Percentiles rank a stretch among this genome's conserved stretches.
Evolutionary conservation across 139 green algal species (phyloP).

Genomic region (Tetradesmus lagerheimii): DNA sequence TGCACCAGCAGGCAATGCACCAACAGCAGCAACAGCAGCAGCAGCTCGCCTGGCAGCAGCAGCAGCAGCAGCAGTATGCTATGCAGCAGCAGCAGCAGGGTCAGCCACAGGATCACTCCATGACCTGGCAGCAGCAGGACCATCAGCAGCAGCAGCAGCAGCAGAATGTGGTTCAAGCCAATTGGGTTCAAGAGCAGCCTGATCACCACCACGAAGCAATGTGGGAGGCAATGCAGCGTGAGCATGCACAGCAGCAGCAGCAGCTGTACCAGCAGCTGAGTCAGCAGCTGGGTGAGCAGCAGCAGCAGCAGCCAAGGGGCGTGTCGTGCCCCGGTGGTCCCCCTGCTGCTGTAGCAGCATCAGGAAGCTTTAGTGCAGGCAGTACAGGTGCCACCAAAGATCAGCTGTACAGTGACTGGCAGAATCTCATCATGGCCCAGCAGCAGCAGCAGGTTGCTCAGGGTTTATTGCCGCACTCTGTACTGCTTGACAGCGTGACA

Average conservation of each 20-base stretch:
- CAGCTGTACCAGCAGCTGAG: conserved; percentile 1
- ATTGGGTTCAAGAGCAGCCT: background rate
- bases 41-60: conserved; percentile 25
- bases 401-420: background rate
- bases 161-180: background rate
- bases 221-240: background rate
- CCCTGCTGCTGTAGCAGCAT: background rate
- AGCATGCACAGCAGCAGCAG: conserved; percentile 20
- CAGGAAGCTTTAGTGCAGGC: background rate
- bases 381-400: background rate
- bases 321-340: background rate
- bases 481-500: background rate
- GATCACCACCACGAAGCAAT: background rate
- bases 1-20: background rate
- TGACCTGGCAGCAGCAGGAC: background rate
- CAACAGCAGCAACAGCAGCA: conserved; percentile 17
- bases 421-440: background rate
- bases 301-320: background rate
- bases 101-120: too few species aligned
- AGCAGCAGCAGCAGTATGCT: background rate
- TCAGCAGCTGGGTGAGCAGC: background rate
- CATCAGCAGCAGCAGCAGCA: conserved; percentile 32
- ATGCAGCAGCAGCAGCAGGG: background rate
- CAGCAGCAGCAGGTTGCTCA: background rate
- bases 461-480: background rate